Evolutionary conservation across 2,329 filamentous ascomycete species (phyloP).

Genomic region (Colletotrichum sp.): DNA sequence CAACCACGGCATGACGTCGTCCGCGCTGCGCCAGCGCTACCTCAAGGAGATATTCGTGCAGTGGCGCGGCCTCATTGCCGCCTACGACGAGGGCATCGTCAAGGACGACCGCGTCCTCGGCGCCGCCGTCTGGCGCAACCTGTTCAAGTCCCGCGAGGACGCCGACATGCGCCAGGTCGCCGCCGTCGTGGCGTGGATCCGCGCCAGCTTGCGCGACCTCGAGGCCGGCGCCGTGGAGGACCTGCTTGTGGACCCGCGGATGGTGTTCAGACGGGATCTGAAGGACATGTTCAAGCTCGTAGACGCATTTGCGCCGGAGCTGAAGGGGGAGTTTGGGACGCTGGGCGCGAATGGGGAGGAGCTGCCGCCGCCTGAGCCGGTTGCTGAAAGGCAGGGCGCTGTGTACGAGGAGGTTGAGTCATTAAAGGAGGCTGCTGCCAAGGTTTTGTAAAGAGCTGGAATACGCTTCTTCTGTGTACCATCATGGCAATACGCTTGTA

Average conservation of each 20-base stretch:
- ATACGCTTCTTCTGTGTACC: neutral
- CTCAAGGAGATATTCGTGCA: constrained; percentile 91
- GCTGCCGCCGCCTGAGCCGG: neutral
- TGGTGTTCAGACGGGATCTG: constrained; percentile 49
- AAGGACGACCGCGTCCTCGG: constrained; percentile 80
- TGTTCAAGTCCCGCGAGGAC: constrained; percentile 74
- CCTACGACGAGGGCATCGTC: constrained; percentile 82
- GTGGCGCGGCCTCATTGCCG: constrained; percentile 86
- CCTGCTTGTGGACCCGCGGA: constrained; percentile 38
- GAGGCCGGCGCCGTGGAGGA: constrained; percentile 54
- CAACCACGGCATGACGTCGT: constrained; percentile 72
- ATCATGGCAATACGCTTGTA: constrained; percentile 23
- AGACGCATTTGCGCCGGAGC: constrained; percentile 31
- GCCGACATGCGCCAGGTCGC: constrained; percentile 55
- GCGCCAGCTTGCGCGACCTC: constrained; percentile 49
- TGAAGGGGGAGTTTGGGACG: constrained; percentile 42
- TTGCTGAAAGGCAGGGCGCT: constrained; percentile 24
- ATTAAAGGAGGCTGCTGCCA: neutral
- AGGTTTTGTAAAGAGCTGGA: neutral
- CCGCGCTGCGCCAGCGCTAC: constrained; percentile 65
- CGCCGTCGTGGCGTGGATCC: constrained; percentile 63
- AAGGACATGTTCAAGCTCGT: constrained; percentile 41
- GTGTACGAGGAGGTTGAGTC: constrained; percentile 8
- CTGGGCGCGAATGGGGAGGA: constrained; percentile 28
- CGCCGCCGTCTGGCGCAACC: constrained; percentile 88